phyloP scores from a whole-genome alignment of 441 rosid species.

The Jatropha multifida region DNA sequence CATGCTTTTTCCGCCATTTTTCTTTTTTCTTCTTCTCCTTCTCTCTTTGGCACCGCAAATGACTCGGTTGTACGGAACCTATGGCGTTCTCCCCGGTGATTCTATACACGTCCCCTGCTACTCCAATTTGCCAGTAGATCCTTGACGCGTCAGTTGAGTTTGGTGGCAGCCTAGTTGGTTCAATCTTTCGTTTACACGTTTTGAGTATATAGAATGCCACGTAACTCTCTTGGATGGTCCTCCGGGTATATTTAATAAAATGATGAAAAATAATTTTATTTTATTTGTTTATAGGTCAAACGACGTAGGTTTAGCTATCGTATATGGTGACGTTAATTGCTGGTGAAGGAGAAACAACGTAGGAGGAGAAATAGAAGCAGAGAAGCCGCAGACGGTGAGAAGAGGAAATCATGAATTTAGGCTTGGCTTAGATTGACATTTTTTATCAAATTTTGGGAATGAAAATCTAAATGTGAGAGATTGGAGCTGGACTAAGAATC shows the following conservation, averaged over 20 bases:
- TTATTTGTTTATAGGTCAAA: not conserved
- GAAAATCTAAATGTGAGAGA: not conserved
- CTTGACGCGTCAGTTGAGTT: conserved; percentile 1
- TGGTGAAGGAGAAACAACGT: not conserved
- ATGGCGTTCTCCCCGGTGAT: not conserved
- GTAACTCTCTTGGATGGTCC: not conserved
- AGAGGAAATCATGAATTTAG: not conserved
- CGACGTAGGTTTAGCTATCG: not conserved
- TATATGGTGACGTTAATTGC: not conserved
- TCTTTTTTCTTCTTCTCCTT: not conserved
- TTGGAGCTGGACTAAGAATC: not conserved
- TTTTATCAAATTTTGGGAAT: not conserved
- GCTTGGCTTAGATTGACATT: not conserved
- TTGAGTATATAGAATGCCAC: not conserved
- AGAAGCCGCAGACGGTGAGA: not conserved
- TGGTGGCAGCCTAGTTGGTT: not conserved
- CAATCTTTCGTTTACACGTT: conserved; percentile 3
- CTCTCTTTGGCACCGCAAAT: not conserved
- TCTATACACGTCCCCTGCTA: conserved; percentile 3
- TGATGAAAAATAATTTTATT: too few species aligned
- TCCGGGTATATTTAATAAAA: not conserved
- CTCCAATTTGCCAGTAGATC: not conserved
- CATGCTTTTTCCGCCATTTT: conserved; percentile 40
- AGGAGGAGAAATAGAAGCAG: not conserved
- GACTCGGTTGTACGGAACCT: not conserved